Percentiles rank a stretch among this genome's conserved stretches.
phyloP scores from a whole-genome alignment of 2,329 filamentous ascomycete species.

The Boeremia lycopersici region DNA sequence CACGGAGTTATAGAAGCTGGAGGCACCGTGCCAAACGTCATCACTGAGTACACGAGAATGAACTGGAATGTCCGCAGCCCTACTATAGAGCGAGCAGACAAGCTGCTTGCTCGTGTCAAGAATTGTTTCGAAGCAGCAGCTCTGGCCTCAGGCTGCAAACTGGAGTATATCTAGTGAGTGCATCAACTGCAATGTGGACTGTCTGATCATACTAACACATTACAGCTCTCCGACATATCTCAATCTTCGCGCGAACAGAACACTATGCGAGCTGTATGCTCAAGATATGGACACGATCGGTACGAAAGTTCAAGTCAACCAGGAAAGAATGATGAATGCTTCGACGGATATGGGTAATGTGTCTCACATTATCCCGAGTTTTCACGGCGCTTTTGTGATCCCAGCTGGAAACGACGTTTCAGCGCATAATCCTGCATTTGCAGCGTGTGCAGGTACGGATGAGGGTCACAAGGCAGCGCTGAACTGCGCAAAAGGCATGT shows the following conservation, averaged over 20 bases:
- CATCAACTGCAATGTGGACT: background rate
- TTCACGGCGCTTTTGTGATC: conserved; percentile 58
- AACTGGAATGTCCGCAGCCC: conserved; percentile 50
- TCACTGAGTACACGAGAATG: conserved; percentile 47
- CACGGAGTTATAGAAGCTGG: conserved; percentile 21
- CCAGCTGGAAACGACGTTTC: conserved; percentile 46
- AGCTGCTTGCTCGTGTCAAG: conserved; percentile 38
- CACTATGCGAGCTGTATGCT: conserved; percentile 53
- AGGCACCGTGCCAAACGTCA: conserved; percentile 19
- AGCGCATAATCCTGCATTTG: conserved; percentile 52
- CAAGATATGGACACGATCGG: conserved; percentile 52
- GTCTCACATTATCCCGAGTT: conserved; percentile 29
- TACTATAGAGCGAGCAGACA: conserved; percentile 33
- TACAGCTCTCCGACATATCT: conserved; percentile 50
- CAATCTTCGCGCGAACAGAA: conserved; percentile 54
- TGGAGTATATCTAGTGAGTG: conserved; percentile 46
- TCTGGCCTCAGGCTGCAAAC: conserved; percentile 24
- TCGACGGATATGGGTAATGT: conserved; percentile 27
- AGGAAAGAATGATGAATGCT: conserved; percentile 47
- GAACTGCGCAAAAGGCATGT: conserved; percentile 55
- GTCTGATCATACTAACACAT: background rate
- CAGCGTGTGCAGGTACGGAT: conserved; percentile 50
- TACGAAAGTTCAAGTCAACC: conserved; percentile 46
- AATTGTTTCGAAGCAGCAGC: conserved; percentile 38
- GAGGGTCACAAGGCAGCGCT: conserved; percentile 51